phyloP scores from a whole-genome alignment of 768 basidiomycete genomes.

The Russula sp. region DNA sequence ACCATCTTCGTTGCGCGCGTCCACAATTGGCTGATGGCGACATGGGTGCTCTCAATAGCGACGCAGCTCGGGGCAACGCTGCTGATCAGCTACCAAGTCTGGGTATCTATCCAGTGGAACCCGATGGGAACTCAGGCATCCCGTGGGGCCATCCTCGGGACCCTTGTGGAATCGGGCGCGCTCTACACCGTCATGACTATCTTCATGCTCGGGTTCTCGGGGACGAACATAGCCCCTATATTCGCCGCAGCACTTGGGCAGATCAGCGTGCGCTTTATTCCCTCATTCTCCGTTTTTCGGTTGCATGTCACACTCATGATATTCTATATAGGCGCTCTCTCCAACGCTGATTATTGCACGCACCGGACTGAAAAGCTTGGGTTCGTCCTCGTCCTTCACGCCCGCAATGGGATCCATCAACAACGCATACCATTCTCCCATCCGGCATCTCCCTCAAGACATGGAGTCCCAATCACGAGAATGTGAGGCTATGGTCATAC shows the following conservation, averaged over 20 bases:
- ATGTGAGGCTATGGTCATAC: no score
- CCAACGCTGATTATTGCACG: no score
- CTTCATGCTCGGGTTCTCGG: constrained; percentile 7
- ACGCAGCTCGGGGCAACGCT: constrained; percentile 18
- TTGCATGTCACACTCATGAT: no score
- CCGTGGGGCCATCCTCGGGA: constrained; percentile 11
- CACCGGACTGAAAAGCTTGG: no score
- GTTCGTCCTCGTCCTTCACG: no score
- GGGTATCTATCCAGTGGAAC: not conserved
- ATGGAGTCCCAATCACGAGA: no score
- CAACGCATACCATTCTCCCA: no score
- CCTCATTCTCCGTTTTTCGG: not conserved
- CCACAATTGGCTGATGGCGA: constrained; percentile 10
- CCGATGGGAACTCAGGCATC: not conserved
- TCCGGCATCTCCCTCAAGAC: no score
- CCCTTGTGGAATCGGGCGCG: constrained; percentile 19
- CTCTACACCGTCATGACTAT: constrained; percentile 10
- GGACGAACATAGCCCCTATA: constrained; percentile 2
- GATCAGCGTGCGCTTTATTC: constrained; percentile 6
- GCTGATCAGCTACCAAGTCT: constrained; percentile 13
- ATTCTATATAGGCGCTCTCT: no score
- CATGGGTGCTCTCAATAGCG: constrained; percentile 16
- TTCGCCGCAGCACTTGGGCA: constrained; percentile 9
- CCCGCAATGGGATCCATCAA: no score
- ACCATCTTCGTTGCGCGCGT: not conserved